Evolutionary conservation across 2,329 filamentous ascomycete species (phyloP), one percentile per base, ranked within the genome.

Genomic region (Ramichloridium luteum): DNA sequence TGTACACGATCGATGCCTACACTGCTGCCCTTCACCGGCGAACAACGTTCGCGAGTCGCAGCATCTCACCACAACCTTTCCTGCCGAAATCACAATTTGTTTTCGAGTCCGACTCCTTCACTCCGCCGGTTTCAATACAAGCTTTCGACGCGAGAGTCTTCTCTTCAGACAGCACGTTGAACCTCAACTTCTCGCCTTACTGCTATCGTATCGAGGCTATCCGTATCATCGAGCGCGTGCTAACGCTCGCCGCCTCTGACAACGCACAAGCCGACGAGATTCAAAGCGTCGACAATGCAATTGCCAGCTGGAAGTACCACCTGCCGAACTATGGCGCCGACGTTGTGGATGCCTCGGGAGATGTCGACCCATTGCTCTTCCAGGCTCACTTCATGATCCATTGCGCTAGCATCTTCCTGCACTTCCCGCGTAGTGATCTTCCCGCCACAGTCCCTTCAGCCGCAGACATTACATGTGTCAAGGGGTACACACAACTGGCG

Each of bases 301-400:
- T 79, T 27, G 66, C 67, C 10, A 86, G 84, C 52, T 93, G 83
- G 81, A 70, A 74, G 32, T 70, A 88, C 28, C 80, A 90, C 47
- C 63, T 93, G 1, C 85, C 86, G 0, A 63, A 68, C 11, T 66
- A 66, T 10, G 92, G 92, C 58, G 67, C 67, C 34, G 72, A 82
- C 38, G 66, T 81, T 11, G 62, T 92, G 32, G 70, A 74, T 37
- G 69, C 71, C 39, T 72, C 78, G 44, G 77, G 82, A 17, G 68
- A 74, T 32, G 65, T 86, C 8, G 86, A 94, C 52, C 83, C 93
- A 57, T 79, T 93, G 70, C 76, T 93, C 57, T 93, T 93, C 59
- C 83, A 92, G 54, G 85, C 82, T 1, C 78, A 82, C 40, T 88
- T 92, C 73, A 81, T 93, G 47, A 65, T 70, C 31, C 62, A 71